Conservation (phyloP, 2,329 filamentous ascomycete species). For the Colletotrichum siamense region DNA sequence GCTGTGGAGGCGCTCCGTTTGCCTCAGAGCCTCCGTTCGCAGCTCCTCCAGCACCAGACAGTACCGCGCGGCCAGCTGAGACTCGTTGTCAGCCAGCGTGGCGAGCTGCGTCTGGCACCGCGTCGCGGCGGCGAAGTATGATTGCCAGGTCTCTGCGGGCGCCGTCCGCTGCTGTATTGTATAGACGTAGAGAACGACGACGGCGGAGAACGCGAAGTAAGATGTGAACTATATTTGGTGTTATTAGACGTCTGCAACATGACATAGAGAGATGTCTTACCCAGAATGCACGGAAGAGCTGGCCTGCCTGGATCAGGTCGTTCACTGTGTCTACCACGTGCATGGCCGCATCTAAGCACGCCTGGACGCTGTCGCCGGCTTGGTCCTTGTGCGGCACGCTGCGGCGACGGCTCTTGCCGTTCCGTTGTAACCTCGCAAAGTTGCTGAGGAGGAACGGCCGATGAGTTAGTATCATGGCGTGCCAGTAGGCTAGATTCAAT, state of each 20-base stretch:
- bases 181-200: constrained; percentile 49
- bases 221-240: constrained; percentile 45
- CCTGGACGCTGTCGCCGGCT: constrained; percentile 24
- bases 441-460: constrained; percentile 42
- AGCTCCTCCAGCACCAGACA: constrained; percentile 44
- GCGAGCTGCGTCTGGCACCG: constrained; percentile 46
- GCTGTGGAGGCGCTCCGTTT: constrained; percentile 3
- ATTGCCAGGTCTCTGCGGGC: constrained; percentile 30
- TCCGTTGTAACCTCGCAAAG: constrained; percentile 30
- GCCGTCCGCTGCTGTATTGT: constrained; percentile 41
- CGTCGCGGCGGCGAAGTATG: constrained; percentile 39
- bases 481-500: constrained; percentile 47
- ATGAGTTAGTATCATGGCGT: constrained; percentile 44
- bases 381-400: background rate
- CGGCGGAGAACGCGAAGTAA: constrained; percentile 50
- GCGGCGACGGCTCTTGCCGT: constrained; percentile 2
- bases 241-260: too few relatives aligned
- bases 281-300: constrained; percentile 47
- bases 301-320: constrained; percentile 36
- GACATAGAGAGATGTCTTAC: too few relatives aligned
- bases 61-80: constrained; percentile 43
- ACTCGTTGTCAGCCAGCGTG: constrained; percentile 39
- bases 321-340: constrained; percentile 43
- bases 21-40: constrained; percentile 8
- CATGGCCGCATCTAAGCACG: constrained; percentile 44